Evolutionary conservation across 2,329 filamentous ascomycete genomes (phyloP), one percentile per base, ranked within the genome.

Genomic region (Nemania sp.): DNA sequence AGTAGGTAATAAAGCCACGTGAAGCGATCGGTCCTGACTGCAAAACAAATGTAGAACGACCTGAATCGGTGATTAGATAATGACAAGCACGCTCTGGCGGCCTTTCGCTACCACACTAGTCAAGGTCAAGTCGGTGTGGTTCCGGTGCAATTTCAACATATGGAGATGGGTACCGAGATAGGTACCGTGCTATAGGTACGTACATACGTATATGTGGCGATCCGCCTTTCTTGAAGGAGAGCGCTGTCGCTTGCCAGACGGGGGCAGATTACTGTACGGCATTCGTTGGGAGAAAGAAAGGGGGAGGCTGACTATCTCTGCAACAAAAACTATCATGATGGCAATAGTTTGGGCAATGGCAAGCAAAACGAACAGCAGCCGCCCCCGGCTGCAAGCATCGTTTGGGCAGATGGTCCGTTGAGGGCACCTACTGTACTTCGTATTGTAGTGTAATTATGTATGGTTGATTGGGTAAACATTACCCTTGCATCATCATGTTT

Each of bases 71-170:
- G 20, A 49, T 17, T 8, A 26, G n/a, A 30, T 14, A 23, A 30
- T 23, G 11, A 31, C 9, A 31, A 12, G 6, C 26, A 28, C 26
- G 6, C 11, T 28, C n/a, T n/a, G n/a, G n/a, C n/a, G n/a, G n/a
- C n/a, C n/a, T n/a, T n/a, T n/a, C n/a, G n/a, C n/a, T n/a, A n/a
- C 30, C 14, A 11, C 17, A 20, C 37, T 46, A 44, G 51, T 53
- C 19, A 37, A 41, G 39, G 48, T 52, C 54, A 46, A 46, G 50
- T 61, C 56, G 44, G 57, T 52, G 56, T 58, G 60, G 60, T 58
- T 56, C 55, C 44, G 26, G 52, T 43, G 34, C 49, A 47, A 57
- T 57, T 49, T 57, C 22, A 40, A 22, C 22, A 34, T 30, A 49
- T 26, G 40, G 45, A 31, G 30, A 55, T n/a, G n/a, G n/a, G n/a